Evolutionary conservation across 306 rosid species (phyloP).

Genomic region (Styphnolobium japonicum): DNA sequence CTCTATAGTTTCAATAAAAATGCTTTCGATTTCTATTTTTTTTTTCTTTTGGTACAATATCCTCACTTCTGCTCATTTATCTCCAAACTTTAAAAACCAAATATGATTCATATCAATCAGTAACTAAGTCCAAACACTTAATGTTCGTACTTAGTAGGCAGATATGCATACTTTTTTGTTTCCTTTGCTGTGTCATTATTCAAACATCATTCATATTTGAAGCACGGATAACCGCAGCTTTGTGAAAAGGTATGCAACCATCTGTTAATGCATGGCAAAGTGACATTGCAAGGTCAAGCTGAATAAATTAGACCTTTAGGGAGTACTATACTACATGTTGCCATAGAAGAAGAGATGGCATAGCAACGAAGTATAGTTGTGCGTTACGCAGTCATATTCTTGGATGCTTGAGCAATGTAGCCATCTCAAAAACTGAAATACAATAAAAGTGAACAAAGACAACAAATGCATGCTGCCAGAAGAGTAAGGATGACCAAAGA

Average conservation of each 20-base stretch:
- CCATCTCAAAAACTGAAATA: not conserved
- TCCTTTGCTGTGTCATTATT: not conserved
- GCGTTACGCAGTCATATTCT: conserved; percentile 1
- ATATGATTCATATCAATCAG: not conserved
- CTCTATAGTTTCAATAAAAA: not conserved
- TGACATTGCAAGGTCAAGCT: not conserved
- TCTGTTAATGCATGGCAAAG: not conserved
- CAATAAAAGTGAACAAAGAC: not conserved
- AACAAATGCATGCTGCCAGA: not conserved
- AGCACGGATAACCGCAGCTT: not conserved
- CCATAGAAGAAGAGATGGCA: not conserved
- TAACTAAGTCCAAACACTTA: not conserved
- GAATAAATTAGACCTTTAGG: conserved; percentile 7
- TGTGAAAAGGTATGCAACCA: not conserved
- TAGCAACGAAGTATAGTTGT: not conserved
- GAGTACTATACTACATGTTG: not conserved
- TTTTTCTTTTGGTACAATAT: not conserved
- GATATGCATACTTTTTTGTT: not conserved
- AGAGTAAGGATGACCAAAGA: not conserved
- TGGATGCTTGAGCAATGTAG: conserved; percentile 13
- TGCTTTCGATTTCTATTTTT: not conserved
- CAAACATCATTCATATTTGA: not conserved
- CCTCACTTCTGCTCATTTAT: conserved; percentile 1
- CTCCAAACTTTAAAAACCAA: conserved; percentile 11
- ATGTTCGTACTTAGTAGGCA: not conserved